Evolutionary conservation across 306 rosid species (phyloP).

Genomic region (Fragaria vesca): DNA sequence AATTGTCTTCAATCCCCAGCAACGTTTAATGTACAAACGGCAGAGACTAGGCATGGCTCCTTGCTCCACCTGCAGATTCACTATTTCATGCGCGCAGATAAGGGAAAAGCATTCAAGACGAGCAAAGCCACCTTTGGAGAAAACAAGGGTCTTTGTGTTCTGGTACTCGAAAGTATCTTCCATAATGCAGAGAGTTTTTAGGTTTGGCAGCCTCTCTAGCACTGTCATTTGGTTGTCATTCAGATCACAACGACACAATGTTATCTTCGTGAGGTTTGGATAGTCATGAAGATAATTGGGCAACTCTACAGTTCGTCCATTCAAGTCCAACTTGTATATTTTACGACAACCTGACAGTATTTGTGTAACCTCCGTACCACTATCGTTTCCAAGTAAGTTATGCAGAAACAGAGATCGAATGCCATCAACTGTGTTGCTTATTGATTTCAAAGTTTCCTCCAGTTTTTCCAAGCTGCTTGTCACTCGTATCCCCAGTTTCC

Average conservation of each 20-base stretch:
- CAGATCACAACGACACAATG: slow-evolving; percentile 34
- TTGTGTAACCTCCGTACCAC: not conserved
- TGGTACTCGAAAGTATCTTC: slow-evolving; percentile 21
- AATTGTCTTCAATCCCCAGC: not conserved
- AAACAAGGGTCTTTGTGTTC: slow-evolving; percentile 13
- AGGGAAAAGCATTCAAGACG: slow-evolving; percentile 1
- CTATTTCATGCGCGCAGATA: no score
- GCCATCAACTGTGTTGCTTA: not conserved
- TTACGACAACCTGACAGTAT: not conserved
- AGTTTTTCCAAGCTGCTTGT: not conserved
- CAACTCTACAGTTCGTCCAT: not conserved
- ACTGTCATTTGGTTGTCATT: slow-evolving; percentile 42
- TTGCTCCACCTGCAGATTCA: not conserved
- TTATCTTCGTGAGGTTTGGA: slow-evolving; percentile 39
- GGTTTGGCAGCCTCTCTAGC: slow-evolving; percentile 41
- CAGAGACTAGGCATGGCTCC: slow-evolving; percentile 3
- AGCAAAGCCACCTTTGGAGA: slow-evolving; percentile 14
- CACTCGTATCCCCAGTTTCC: not conserved
- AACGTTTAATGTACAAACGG: not conserved
- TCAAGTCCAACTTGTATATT: not conserved
- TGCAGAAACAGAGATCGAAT: not conserved
- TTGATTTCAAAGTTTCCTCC: not conserved
- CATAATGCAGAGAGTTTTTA: slow-evolving; percentile 31
- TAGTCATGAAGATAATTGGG: slow-evolving; percentile 25
- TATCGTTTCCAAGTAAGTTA: not conserved